A percentile compares a stretch with the other conserved stretches of the same genome.
These are phyloP conservation scores for Uronychia binucleata DNA, from an alignment of 73 alveolate species.

Conservation along the genomic window DNA sequence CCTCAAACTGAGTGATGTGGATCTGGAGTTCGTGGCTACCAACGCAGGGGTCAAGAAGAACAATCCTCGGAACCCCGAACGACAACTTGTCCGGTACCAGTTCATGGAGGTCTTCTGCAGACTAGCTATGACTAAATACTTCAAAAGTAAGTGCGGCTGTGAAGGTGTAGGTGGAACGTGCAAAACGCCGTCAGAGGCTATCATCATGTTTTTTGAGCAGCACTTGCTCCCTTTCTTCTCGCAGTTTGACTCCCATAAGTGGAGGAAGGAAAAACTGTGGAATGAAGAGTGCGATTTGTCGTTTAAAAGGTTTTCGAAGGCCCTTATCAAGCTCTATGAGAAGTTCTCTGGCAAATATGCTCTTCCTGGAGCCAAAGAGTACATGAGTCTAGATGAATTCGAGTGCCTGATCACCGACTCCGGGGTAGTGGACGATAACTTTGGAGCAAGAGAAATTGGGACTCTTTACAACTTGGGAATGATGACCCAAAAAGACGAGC, in stretches of 20 bases:
- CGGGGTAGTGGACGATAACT: conserved; percentile 70
- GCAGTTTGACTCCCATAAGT: conserved; percentile 43
- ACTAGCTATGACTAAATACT: conserved; percentile 66
- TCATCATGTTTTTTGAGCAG: conserved; percentile 34
- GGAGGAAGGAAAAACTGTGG: conserved; percentile 66
- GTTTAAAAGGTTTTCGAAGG: conserved; percentile 16
- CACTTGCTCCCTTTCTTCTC: conserved; percentile 17
- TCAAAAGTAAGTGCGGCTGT: conserved; percentile 41
- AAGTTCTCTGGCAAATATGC: conserved; percentile 71
- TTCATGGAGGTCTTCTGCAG: conserved; percentile 82
- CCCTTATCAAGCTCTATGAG: conserved; percentile 32
- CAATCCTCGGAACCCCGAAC: conserved; percentile 66
- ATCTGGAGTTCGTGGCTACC: conserved; percentile 68
- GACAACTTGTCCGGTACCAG: conserved; percentile 70
- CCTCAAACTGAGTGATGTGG: conserved; percentile 46
- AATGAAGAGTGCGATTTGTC: conserved; percentile 66
- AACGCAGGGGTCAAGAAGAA: conserved; percentile 64
- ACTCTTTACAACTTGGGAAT: conserved; percentile 71
- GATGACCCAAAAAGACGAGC: conserved; percentile 89
- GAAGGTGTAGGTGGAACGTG: conserved; percentile 20
- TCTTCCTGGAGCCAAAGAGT: conserved; percentile 78
- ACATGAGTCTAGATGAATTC: conserved; percentile 84
- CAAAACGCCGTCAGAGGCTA: conserved; percentile 45
- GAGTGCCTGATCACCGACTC: conserved; percentile 57
- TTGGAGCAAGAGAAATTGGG: conserved; percentile 78